These are phyloP conservation scores for Pythium aphanidermatum DNA, from an alignment of 352 stramenopile genomes.

Conservation along the genomic window DNA sequence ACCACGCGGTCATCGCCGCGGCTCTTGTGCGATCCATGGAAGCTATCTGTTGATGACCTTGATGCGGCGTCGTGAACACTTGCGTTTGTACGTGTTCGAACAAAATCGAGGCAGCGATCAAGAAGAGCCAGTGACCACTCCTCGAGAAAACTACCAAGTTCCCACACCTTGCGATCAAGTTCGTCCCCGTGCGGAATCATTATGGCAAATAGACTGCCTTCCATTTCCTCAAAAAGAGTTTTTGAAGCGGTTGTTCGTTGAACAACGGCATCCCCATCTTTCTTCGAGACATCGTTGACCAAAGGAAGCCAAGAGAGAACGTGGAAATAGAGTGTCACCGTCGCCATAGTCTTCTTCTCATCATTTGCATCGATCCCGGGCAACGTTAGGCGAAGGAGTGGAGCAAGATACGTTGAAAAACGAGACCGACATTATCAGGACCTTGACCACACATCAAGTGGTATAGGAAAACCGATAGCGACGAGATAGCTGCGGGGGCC, in stretches of 20 bases:
- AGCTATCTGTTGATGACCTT: constrained; percentile 12
- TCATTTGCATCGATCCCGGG: constrained; percentile 74
- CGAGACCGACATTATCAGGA: constrained; percentile 30
- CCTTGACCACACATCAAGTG: constrained; percentile 61
- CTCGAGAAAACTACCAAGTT: constrained; percentile 49
- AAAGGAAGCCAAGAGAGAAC: constrained; percentile 64
- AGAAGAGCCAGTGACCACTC: constrained; percentile 59
- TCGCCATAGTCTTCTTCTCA: constrained; percentile 65
- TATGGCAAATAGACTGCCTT: constrained; percentile 33
- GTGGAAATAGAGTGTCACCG: constrained; percentile 60
- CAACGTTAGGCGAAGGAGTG: constrained; percentile 53
- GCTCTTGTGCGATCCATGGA: constrained; percentile 8
- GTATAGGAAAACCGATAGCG: constrained; percentile 50
- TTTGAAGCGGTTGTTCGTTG: constrained; percentile 2
- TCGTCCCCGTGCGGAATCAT: constrained; percentile 25
- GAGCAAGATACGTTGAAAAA: constrained; percentile 56
- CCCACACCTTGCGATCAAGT: constrained; percentile 49
- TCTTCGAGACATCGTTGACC: constrained; percentile 56
- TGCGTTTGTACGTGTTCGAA: constrained; percentile 42
- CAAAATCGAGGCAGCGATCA: constrained; percentile 60
- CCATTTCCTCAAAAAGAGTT: constrained; percentile 28
- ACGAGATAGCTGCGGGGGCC: constrained; percentile 62
- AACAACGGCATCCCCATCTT: constrained; percentile 17
- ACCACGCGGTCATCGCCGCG: constrained; percentile 40
- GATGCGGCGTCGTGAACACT: constrained; percentile 21